phyloP scores from a whole-genome alignment of 441 rosid genomes.

The Macaranga tanarius region DNA sequence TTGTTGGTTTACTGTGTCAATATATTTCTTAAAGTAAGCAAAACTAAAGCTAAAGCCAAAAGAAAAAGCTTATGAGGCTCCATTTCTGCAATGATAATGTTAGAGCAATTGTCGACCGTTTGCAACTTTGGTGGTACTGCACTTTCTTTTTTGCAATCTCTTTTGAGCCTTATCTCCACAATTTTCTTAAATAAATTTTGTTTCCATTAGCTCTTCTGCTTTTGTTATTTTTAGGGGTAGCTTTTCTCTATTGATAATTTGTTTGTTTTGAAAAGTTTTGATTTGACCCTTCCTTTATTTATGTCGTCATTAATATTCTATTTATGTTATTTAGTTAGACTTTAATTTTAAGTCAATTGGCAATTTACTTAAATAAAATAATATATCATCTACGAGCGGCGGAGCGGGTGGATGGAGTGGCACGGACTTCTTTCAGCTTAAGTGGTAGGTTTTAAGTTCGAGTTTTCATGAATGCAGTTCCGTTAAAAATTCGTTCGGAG shows the following conservation, averaged over 20 bases:
- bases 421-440: too few species aligned
- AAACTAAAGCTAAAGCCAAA: background rate
- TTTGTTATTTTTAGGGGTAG: background rate
- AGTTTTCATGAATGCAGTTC: too few species aligned
- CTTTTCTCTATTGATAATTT: background rate
- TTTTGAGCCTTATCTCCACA: background rate
- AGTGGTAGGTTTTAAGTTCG: too few species aligned
- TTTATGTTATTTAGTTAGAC: background rate
- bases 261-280: background rate
- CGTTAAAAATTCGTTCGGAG: too few species aligned
- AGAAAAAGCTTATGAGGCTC: conserved; percentile 9
- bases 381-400: too few species aligned
- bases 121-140: conserved; percentile 6
- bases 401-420: too few species aligned
- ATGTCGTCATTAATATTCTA: background rate
- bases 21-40: background rate
- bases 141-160: background rate
- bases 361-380: too few species aligned
- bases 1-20: background rate
- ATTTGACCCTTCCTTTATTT: background rate
- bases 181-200: too few species aligned
- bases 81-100: conserved; percentile 22
- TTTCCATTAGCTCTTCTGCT: background rate
- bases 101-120: conserved; percentile 7
- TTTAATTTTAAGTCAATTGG: background rate